phyloP scores from a whole-genome alignment of 805 yeast species.

The Cyberlindnera petersonii region DNA sequence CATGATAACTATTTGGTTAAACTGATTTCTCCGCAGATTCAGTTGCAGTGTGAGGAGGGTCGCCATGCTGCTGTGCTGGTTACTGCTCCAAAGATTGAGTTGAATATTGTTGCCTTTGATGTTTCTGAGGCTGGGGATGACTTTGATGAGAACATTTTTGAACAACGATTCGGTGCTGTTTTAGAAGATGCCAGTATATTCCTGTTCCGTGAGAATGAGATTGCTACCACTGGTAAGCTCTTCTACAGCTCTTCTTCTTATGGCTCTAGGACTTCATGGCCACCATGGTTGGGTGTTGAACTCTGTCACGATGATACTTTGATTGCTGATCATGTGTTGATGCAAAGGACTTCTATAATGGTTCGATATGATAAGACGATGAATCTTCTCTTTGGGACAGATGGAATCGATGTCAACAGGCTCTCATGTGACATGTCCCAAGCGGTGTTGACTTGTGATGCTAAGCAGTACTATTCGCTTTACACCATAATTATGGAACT shows the following conservation, averaged over 20 bases:
- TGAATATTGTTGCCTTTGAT: slow-evolving; percentile 63
- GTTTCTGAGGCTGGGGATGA: slow-evolving; percentile 41
- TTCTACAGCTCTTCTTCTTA: slow-evolving; percentile 49
- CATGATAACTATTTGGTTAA: slow-evolving; percentile 60
- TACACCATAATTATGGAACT: slow-evolving; percentile 61
- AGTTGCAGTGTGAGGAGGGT: slow-evolving; percentile 49
- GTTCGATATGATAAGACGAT: slow-evolving; percentile 54
- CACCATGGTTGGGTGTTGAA: slow-evolving; percentile 84
- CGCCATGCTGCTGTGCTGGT: slow-evolving; percentile 60
- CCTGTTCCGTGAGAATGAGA: slow-evolving; percentile 53
- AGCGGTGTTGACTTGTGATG: slow-evolving; percentile 63
- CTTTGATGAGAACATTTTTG: slow-evolving; percentile 45
- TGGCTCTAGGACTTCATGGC: slow-evolving; percentile 70
- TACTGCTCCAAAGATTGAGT: slow-evolving; percentile 68
- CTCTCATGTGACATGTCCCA: slow-evolving; percentile 66
- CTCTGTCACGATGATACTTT: slow-evolving; percentile 53
- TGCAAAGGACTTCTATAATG: slow-evolving; percentile 61
- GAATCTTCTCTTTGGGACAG: slow-evolving; percentile 34
- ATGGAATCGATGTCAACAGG: slow-evolving; percentile 37
- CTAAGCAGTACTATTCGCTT: slow-evolving; percentile 66
- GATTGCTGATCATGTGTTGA: slow-evolving; percentile 46
- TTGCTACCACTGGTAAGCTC: slow-evolving; percentile 36
- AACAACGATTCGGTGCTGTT: slow-evolving; percentile 66
- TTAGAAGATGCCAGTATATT: slow-evolving; percentile 69
- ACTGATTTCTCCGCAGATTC: slow-evolving; percentile 80